These are phyloP conservation scores for Colletotrichum endophyticum DNA, from an alignment of 2,329 filamentous ascomycete genomes.

Conservation along the genomic window DNA sequence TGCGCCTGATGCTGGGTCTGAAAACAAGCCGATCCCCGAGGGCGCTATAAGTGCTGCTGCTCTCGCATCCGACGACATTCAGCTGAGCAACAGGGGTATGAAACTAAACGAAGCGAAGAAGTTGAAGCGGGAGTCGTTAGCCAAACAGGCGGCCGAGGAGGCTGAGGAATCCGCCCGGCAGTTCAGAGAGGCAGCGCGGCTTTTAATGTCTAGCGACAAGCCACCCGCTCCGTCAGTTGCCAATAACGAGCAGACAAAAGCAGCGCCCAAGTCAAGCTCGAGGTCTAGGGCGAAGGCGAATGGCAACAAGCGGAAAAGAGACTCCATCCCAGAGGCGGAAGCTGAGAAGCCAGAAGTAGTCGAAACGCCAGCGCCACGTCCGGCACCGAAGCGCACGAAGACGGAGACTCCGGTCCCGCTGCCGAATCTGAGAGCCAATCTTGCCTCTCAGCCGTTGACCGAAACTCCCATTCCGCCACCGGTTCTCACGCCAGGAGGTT, in stretches of 20 bases:
- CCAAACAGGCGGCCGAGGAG: slow-evolving; percentile 66
- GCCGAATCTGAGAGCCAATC: slow-evolving; percentile 40
- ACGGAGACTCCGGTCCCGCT: slow-evolving; percentile 62
- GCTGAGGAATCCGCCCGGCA: slow-evolving; percentile 62
- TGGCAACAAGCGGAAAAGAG: slow-evolving; percentile 52
- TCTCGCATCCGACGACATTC: slow-evolving; percentile 64
- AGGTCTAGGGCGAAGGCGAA: slow-evolving; percentile 28
- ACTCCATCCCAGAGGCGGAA: slow-evolving; percentile 33
- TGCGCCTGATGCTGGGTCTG: slow-evolving; percentile 54
- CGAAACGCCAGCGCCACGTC: slow-evolving; percentile 33
- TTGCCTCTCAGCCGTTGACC: slow-evolving; percentile 13
- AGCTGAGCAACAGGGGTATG: slow-evolving; percentile 75
- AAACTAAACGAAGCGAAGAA: slow-evolving; percentile 81
- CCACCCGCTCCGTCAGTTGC: slow-evolving; percentile 22
- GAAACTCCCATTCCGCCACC: slow-evolving; percentile 26
- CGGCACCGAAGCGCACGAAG: slow-evolving; percentile 56
- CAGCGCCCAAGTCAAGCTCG: slow-evolving; percentile 30
- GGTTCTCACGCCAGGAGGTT: slow-evolving; percentile 34
- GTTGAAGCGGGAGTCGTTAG: slow-evolving; percentile 69
- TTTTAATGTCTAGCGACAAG: slow-evolving; percentile 41
- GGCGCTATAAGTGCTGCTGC: slow-evolving; percentile 65
- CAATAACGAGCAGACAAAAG: slow-evolving; percentile 33
- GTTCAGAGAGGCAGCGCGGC: slow-evolving; percentile 53
- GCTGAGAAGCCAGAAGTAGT: slow-evolving; percentile 32
- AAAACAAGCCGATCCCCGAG: slow-evolving; percentile 57